Evolutionary conservation across 1,284 basidiomycete genomes (phyloP).

Genomic region (Melampsora abietis-canadensis): DNA sequence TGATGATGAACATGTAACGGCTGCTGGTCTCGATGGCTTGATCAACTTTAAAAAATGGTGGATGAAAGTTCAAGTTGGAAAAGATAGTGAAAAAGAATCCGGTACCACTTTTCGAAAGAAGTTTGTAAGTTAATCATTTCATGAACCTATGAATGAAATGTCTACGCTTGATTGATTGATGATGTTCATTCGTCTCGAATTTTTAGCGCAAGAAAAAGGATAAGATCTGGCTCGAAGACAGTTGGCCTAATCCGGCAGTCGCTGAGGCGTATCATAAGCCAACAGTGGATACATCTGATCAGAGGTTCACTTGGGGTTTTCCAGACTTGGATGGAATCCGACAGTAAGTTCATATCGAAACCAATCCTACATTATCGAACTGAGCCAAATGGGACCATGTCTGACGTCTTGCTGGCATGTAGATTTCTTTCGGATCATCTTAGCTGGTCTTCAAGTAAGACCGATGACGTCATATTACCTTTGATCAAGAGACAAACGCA

Average conservation of each 20-base stretch:
- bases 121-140: conserved; percentile 64
- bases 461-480: conserved; percentile 85
- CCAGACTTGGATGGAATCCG: conserved; percentile 89
- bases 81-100: conserved; percentile 67
- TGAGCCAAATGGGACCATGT: neutral
- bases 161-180: neutral
- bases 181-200: neutral
- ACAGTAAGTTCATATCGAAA: conserved; percentile 19
- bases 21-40: conserved; percentile 70
- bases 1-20: neutral
- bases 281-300: conserved; percentile 80
- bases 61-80: conserved; percentile 85
- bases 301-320: conserved; percentile 94
- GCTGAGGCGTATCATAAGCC: conserved; percentile 92
- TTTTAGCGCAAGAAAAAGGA: conserved; percentile 41
- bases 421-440: conserved; percentile 82
- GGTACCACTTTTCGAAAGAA: conserved; percentile 71
- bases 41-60: conserved; percentile 91
- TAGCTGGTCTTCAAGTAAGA: conserved; percentile 79
- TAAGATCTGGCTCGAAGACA: conserved; percentile 66
- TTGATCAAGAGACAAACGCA: conserved; percentile 67
- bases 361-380: neutral
- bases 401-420: conserved; percentile 44
- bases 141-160: neutral
- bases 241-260: conserved; percentile 89